These are phyloP conservation scores for Botrytis tulipae DNA, from an alignment of 2,329 filamentous ascomycete genomes.

Conservation along the genomic window DNA sequence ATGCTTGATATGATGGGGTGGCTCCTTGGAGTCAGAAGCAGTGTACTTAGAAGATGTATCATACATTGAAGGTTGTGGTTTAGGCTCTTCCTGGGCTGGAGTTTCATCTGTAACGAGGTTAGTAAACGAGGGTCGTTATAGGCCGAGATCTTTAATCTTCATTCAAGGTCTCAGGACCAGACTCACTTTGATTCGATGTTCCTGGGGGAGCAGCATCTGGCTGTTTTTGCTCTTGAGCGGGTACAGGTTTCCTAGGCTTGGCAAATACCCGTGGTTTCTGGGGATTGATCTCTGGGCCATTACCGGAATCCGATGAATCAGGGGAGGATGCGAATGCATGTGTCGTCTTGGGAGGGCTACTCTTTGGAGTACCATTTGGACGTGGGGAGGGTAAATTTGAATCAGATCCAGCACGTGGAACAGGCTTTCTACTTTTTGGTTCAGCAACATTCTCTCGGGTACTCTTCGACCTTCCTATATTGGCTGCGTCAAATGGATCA, in stretches of 20 bases:
- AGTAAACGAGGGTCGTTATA: conserved; percentile 27
- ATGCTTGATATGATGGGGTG: conserved; percentile 8
- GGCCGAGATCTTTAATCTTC: conserved; percentile 27
- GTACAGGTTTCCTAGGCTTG: conserved; percentile 18
- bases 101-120: conserved; percentile 30
- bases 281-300: conserved; percentile 19
- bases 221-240: conserved; percentile 14
- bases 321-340: conserved; percentile 18
- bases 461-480: conserved; percentile 37
- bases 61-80: conserved; percentile 36
- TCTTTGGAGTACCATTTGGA: conserved; percentile 24
- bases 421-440: conserved; percentile 18
- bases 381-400: conserved; percentile 31
- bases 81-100: conserved; percentile 21
- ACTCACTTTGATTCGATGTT: conserved; percentile 30
- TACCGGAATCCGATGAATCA: conserved; percentile 21
- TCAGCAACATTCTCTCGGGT: conserved; percentile 28
- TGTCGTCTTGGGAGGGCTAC: conserved; percentile 11
- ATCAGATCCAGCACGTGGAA: conserved; percentile 35
- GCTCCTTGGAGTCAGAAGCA: conserved; percentile 13
- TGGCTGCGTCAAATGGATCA: conserved; percentile 51
- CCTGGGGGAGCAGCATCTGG: conserved; percentile 3
- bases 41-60: conserved; percentile 24
- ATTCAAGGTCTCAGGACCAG: conserved; percentile 22
- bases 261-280: conserved; percentile 21